Evolutionary conservation across 2,329 filamentous ascomycete genomes (phyloP).

Genomic region (Leptographium procerum): DNA sequence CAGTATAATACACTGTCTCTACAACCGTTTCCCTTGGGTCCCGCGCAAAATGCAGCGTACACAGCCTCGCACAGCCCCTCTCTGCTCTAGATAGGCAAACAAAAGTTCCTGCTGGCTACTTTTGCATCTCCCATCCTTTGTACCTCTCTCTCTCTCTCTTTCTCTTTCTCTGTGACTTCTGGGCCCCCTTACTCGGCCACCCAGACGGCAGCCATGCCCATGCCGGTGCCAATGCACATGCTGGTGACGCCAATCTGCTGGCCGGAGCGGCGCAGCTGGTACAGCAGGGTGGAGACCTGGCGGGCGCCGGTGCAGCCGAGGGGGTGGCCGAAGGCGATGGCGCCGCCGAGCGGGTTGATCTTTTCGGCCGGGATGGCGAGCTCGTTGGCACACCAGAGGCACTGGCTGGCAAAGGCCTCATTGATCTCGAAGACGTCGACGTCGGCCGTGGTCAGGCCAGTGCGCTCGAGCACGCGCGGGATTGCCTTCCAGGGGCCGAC

Average conservation of each 20-base stretch:
- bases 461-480: slow-evolving; percentile 78
- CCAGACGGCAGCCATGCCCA: slow-evolving; percentile 97
- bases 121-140: not conserved
- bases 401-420: slow-evolving; percentile 95
- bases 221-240: slow-evolving; percentile 95
- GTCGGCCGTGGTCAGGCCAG: slow-evolving; percentile 75
- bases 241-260: slow-evolving; percentile 83
- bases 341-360: slow-evolving; percentile 94
- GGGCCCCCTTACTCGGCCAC: slow-evolving; percentile 65
- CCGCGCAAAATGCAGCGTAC: too few species aligned
- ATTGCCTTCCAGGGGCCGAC: slow-evolving; percentile 94
- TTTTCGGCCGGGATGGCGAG: slow-evolving; percentile 72
- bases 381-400: slow-evolving; percentile 84
- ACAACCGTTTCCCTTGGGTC: not conserved
- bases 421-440: slow-evolving; percentile 99
- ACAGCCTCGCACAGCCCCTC: too few species aligned
- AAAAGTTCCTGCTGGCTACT: not conserved
- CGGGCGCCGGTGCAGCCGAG: slow-evolving; percentile 88
- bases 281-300: slow-evolving; percentile 85
- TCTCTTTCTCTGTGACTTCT: not conserved
- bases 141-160: too few species aligned
- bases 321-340: slow-evolving; percentile 92
- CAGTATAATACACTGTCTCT: not conserved
- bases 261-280: slow-evolving; percentile 74
- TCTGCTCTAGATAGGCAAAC: too few species aligned